These are phyloP conservation scores for Noccaea caerulescens DNA, from an alignment of 345 rosid genomes.

Conservation along the genomic window DNA sequence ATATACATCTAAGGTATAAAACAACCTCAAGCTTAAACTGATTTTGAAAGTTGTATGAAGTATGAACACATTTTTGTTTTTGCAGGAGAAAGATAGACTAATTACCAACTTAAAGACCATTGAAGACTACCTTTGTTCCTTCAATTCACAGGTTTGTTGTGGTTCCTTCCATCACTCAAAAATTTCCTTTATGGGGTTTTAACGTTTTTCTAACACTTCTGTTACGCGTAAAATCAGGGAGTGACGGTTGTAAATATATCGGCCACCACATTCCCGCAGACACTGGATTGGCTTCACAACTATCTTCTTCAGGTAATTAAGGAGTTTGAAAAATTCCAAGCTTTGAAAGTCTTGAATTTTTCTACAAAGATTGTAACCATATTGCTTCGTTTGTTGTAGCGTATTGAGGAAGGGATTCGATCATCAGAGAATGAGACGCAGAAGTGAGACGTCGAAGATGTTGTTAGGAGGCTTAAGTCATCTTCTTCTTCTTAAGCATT, in stretches of 20 bases:
- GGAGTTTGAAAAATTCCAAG: neutral
- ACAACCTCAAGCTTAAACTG: slow-evolving; percentile 8
- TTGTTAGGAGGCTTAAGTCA: neutral
- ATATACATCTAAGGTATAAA: slow-evolving; percentile 63
- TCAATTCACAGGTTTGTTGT: slow-evolving; percentile 65
- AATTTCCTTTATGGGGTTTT: neutral
- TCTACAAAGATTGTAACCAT: neutral
- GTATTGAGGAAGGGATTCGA: slow-evolving; percentile 86
- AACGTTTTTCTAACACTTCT: neutral
- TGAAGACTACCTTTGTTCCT: slow-evolving; percentile 90
- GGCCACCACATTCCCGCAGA: slow-evolving; percentile 89
- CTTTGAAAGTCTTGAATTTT: neutral
- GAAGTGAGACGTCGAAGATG: slow-evolving; percentile 10
- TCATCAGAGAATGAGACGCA: slow-evolving; percentile 43
- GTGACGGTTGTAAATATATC: slow-evolving; percentile 76
- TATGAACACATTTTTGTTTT: neutral
- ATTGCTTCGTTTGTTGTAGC: slow-evolving; percentile 40
- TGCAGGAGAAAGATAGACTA: slow-evolving; percentile 76
- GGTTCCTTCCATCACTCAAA: neutral
- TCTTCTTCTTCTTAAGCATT: neutral
- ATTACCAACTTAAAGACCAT: slow-evolving; percentile 78
- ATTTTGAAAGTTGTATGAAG: slow-evolving; percentile 1
- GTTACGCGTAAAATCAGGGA: slow-evolving; percentile 52
- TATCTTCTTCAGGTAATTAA: slow-evolving; percentile 83
- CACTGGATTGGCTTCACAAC: slow-evolving; percentile 79